phyloP scores from a whole-genome alignment of 2,329 filamentous ascomycete species.

The Lasiodiplodia citricola region DNA sequence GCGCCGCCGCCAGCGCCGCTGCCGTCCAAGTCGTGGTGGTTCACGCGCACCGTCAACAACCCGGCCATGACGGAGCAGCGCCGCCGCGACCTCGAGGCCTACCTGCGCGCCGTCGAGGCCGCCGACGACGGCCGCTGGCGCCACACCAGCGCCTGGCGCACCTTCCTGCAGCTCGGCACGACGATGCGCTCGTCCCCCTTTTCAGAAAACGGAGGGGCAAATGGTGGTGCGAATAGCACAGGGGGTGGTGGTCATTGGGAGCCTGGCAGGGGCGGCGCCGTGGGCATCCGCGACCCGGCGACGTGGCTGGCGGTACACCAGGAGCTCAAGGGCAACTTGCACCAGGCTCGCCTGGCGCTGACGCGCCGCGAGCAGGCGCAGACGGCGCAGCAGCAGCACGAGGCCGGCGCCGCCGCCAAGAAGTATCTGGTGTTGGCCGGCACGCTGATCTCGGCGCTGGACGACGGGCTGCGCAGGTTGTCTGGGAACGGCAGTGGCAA shows the following conservation, averaged over 20 bases:
- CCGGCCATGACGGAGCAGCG: conserved; percentile 73
- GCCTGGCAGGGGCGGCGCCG: conserved; percentile 5
- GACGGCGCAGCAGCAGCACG: conserved; percentile 65
- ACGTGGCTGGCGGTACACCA: conserved; percentile 76
- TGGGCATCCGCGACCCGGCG: conserved; percentile 30
- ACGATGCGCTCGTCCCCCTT: conserved; percentile 23
- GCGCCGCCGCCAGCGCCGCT: conserved; percentile 72
- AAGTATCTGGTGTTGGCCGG: conserved; percentile 72
- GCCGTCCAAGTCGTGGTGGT: conserved; percentile 81
- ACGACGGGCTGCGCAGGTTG: conserved; percentile 63
- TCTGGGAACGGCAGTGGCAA: conserved; percentile 31
- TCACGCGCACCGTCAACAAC: conserved; percentile 65
- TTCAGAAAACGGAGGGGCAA: not conserved
- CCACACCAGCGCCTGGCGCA: conserved; percentile 72
- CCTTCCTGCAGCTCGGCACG: conserved; percentile 68
- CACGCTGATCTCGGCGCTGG: conserved; percentile 66
- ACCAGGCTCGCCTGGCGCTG: conserved; percentile 69
- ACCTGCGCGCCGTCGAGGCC: conserved; percentile 74
- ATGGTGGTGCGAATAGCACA: not conserved
- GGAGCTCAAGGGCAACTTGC: conserved; percentile 73
- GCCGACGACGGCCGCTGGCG: conserved; percentile 78
- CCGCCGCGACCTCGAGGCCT: conserved; percentile 70
- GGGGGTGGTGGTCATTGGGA: not conserved
- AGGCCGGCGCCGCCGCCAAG: conserved; percentile 77
- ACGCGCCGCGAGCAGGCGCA: conserved; percentile 69